Percentiles rank a stretch among this genome's conserved stretches.
phyloP scores from a whole-genome alignment of 2,329 filamentous ascomycete species.

The Coniochaeta prunicola region DNA sequence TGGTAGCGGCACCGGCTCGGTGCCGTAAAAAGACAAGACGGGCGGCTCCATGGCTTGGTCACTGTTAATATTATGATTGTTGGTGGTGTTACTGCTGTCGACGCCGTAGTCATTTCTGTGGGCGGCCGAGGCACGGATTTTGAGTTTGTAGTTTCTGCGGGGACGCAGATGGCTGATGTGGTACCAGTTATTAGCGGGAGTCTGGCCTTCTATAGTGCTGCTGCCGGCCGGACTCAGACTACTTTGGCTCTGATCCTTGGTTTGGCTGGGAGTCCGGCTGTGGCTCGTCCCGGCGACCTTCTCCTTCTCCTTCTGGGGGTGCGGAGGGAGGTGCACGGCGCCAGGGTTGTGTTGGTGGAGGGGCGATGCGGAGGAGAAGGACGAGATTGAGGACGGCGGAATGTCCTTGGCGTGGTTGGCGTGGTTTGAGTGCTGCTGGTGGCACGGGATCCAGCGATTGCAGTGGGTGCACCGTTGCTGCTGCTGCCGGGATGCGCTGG shows the following conservation, averaged over 20 bases:
- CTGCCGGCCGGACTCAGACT: conserved; percentile 2
- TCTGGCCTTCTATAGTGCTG: conserved; percentile 1
- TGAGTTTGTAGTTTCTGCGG: conserved; percentile 21
- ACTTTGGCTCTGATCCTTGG: background rate
- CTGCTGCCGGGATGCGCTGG: background rate
- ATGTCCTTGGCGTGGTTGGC: background rate
- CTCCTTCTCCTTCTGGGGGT: conserved; percentile 2
- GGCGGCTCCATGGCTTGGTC: conserved; percentile 35
- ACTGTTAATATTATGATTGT: conserved; percentile 6
- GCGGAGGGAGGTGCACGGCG: conserved; percentile 1
- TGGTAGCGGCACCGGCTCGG: conserved; percentile 50
- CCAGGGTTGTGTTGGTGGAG: background rate
- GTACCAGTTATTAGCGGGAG: background rate
- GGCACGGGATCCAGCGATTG: background rate
- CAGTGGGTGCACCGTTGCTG: conserved; percentile 2
- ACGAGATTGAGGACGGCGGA: background rate
- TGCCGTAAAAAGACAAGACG: conserved; percentile 49
- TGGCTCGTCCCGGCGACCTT: background rate
- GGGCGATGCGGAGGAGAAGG: background rate
- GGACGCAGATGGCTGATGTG: conserved; percentile 12
- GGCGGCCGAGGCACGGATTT: conserved; percentile 14
- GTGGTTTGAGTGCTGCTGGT: background rate
- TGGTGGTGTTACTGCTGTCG: conserved; percentile 1
- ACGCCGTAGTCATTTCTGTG: conserved; percentile 3
- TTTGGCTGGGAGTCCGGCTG: background rate